Evolutionary conservation across 441 rosid species (phyloP).

Genomic region (Iberis amara): DNA sequence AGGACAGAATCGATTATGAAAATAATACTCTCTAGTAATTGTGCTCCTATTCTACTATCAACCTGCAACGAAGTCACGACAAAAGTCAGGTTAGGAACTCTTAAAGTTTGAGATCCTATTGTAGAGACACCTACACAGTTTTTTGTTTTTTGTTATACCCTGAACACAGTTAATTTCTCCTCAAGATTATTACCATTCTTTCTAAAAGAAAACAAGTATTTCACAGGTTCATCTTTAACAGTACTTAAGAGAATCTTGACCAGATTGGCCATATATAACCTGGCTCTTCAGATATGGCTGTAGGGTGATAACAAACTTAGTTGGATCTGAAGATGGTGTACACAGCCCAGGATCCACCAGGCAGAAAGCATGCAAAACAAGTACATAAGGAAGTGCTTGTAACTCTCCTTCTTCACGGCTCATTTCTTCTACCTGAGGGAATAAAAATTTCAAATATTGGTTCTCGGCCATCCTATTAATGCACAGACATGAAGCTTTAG

Average conservation of each 20-base stretch:
- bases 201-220: constrained; percentile 8
- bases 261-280: constrained; percentile 39
- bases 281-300: constrained; percentile 95
- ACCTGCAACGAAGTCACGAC: constrained; percentile 48
- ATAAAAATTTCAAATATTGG: constrained; percentile 18
- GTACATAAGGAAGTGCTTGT: constrained; percentile 73
- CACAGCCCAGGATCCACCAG: constrained; percentile 91
- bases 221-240: constrained; percentile 12
- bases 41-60: constrained; percentile 80
- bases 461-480: constrained; percentile 23
- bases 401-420: constrained; percentile 63
- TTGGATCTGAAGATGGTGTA: constrained; percentile 88
- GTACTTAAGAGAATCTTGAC: constrained; percentile 19
- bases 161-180: constrained; percentile 3
- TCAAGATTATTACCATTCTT: constrained; percentile 16
- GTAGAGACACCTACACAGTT: constrained; percentile 3
- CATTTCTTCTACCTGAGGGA: constrained; percentile 78
- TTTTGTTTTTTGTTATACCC: too few species aligned
- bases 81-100: constrained; percentile 26
- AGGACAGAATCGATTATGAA: constrained; percentile 83
- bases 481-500: constrained; percentile 14
- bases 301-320: constrained; percentile 86
- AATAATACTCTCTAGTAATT: constrained; percentile 89
- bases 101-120: constrained; percentile 11
- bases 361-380: constrained; percentile 90